phyloP scores from a whole-genome alignment of 805 yeast genomes.

The Isabelozyma gotoi region DNA sequence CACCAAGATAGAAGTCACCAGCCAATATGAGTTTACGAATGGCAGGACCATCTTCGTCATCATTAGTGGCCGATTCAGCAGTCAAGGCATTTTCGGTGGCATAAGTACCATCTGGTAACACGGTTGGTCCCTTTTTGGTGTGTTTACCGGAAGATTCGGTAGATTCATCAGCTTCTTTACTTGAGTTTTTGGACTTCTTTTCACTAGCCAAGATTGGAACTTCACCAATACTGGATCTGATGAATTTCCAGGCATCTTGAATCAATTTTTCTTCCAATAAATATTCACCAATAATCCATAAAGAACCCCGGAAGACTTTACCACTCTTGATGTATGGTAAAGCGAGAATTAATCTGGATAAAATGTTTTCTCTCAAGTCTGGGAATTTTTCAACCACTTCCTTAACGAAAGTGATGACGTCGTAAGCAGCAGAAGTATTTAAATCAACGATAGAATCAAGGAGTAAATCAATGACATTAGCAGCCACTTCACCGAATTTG shows the following conservation, averaged over 20 bases:
- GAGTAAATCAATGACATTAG: constrained; percentile 82
- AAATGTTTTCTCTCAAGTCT: constrained; percentile 62
- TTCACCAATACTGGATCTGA: constrained; percentile 83
- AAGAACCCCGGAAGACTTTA: constrained; percentile 86
- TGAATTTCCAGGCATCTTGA: constrained; percentile 81
- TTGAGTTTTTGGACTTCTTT: constrained; percentile 30
- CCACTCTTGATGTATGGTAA: constrained; percentile 76
- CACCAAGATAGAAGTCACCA: constrained; percentile 89
- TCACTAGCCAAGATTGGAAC: constrained; percentile 85
- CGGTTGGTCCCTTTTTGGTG: constrained; percentile 62
- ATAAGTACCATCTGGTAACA: constrained; percentile 98
- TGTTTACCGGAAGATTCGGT: constrained; percentile 25
- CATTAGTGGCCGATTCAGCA: constrained; percentile 32
- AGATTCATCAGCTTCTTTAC: constrained; percentile 30
- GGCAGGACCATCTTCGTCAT: constrained; percentile 59
- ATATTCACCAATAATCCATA: constrained; percentile 97
- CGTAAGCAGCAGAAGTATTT: constrained; percentile 81
- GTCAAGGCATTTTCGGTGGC: constrained; percentile 90
- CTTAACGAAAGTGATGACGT: constrained; percentile 86
- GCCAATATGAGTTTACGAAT: constrained; percentile 76
- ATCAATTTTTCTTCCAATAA: constrained; percentile 68
- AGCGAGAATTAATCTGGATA: constrained; percentile 59
- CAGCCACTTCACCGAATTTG: constrained; percentile 86
- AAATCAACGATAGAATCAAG: constrained; percentile 85
- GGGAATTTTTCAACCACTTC: constrained; percentile 94